Percentiles rank a stretch among this genome's conserved stretches.
Evolutionary conservation across 1,139 yeast species (phyloP).

Genomic region (Yamadazyma diddensiae): DNA sequence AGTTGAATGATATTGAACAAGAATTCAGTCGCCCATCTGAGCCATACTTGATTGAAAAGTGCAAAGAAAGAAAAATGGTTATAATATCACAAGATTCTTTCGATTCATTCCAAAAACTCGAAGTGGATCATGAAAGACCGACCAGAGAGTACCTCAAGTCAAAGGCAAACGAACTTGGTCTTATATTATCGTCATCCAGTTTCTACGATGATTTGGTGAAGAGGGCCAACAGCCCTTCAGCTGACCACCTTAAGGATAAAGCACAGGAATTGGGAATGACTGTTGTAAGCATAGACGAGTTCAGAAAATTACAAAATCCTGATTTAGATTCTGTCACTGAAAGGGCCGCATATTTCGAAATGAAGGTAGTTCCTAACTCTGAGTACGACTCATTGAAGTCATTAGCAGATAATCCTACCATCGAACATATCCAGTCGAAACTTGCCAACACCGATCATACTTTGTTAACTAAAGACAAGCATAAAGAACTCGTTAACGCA

Average conservation of each 20-base stretch:
- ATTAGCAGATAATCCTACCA: slow-evolving; percentile 16
- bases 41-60: slow-evolving; percentile 25
- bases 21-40: slow-evolving; percentile 25
- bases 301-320: slow-evolving; percentile 18
- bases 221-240: slow-evolving; percentile 19
- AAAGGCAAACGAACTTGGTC: slow-evolving; percentile 33
- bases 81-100: slow-evolving; percentile 23
- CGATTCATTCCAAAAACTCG: slow-evolving; percentile 20
- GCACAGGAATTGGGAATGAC: slow-evolving; percentile 21
- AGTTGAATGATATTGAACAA: slow-evolving; percentile 2
- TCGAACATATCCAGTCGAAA: slow-evolving; percentile 24
- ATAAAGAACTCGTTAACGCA: slow-evolving; percentile 14
- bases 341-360: slow-evolving; percentile 8
- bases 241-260: slow-evolving; percentile 26
- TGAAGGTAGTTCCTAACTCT: slow-evolving; percentile 5
- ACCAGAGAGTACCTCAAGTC: slow-evolving; percentile 21
- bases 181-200: slow-evolving; percentile 27
- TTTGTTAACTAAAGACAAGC: slow-evolving; percentile 18
- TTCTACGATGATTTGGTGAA: slow-evolving; percentile 29
- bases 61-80: slow-evolving; percentile 23
- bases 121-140: slow-evolving; percentile 29
- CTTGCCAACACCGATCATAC: slow-evolving; percentile 10
- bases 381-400: slow-evolving; percentile 7
- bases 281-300: slow-evolving; percentile 18
- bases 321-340: slow-evolving; percentile 15